Percentiles rank a stretch among this genome's conserved stretches.
These are phyloP conservation scores for Clitopilus passeckerianus DNA, from an alignment of 768 basidiomycete genomes.

Conservation along the genomic window DNA sequence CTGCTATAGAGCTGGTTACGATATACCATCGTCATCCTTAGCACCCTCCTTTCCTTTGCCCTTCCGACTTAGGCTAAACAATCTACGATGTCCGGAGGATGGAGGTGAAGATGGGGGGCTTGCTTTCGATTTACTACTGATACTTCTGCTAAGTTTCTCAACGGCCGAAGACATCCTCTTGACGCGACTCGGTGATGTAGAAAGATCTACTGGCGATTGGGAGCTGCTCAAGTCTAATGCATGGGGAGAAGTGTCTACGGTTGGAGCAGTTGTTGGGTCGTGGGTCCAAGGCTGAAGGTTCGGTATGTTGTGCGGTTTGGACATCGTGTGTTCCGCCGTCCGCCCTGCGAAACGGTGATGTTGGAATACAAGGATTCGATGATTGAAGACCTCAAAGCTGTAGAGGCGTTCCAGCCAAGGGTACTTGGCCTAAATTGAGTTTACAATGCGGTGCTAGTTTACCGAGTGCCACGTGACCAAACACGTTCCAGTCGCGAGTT, in stretches of 20 bases:
- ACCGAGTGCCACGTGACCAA: not conserved
- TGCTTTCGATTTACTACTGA: slow-evolving; percentile 32
- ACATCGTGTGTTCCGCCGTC: not conserved
- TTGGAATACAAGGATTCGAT: not conserved
- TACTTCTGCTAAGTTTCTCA: slow-evolving; percentile 54
- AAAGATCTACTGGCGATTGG: slow-evolving; percentile 19
- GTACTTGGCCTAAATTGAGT: not conserved
- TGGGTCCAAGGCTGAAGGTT: not conserved
- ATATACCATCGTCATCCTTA: slow-evolving; percentile 25
- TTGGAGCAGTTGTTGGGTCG: slow-evolving; percentile 11
- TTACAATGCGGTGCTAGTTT: not conserved
- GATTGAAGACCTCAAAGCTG: not conserved
- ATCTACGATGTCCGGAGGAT: slow-evolving; percentile 37
- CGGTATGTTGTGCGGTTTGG: not conserved
- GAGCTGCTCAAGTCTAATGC: slow-evolving; percentile 24
- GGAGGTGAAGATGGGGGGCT: slow-evolving; percentile 24
- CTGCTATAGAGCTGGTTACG: slow-evolving; percentile 1
- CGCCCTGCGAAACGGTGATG: not conserved
- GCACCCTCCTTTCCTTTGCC: slow-evolving; percentile 40
- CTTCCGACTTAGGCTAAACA: slow-evolving; percentile 53
- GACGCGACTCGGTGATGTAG: slow-evolving; percentile 38
- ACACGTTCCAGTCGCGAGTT: slow-evolving; percentile 29
- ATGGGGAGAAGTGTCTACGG: slow-evolving; percentile 26
- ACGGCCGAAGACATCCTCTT: slow-evolving; percentile 47
- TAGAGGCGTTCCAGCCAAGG: not conserved